Base-by-base conservation (phyloP, 2,329 filamentous ascomycete genomes). In the Botryotinia convoluta region DNA sequence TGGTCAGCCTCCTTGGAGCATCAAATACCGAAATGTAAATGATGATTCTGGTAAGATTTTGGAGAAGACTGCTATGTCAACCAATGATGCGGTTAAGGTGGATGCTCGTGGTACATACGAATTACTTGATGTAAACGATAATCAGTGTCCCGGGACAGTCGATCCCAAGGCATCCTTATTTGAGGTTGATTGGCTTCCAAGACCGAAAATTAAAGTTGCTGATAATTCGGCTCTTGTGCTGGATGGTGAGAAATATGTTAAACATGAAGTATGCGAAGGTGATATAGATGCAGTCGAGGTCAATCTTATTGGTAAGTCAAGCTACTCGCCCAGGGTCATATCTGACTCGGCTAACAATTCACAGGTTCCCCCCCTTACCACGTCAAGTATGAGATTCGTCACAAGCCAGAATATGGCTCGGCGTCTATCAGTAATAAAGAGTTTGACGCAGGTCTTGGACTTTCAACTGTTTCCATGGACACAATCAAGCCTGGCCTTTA, bases 221-320 rank as follows among this genome's bases (percentile, higher is more conserved):
- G 87, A 92, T 74, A 89, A 88, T n/a, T 85, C 89, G 6, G 88
- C 90, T 64, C 86, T 93, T 64, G 84, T 84, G 18, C 82, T 86
- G 51, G 84, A 85, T 26, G 85, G 84, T 14, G 84, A 85, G 42
- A 86, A 86, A 48, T 92, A 91, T 80, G 81, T 90, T 77, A 97
- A 97, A 82, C 88, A 90, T 60, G 91, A 95, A 74, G 91, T 99
- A 44, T 99, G 96, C 80, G 95, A 99, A 84, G 95, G 95, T 44
- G 95, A 98, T 75, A 92, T 97, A 79, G 95, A 98, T 81, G 90
- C 91, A 5, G 90, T 98, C 72, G 94, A 98, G 79, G 85, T 99
- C 71, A 87, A 88, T 61, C 87, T 99, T 75, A 88, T 88, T 81
- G 95, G 94, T 89, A 88, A 83, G 86, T 80, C 60, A 57, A 68